Base-by-base conservation (phyloP, 2,329 filamentous ascomycete species). In the Colletotrichum lini region DNA sequence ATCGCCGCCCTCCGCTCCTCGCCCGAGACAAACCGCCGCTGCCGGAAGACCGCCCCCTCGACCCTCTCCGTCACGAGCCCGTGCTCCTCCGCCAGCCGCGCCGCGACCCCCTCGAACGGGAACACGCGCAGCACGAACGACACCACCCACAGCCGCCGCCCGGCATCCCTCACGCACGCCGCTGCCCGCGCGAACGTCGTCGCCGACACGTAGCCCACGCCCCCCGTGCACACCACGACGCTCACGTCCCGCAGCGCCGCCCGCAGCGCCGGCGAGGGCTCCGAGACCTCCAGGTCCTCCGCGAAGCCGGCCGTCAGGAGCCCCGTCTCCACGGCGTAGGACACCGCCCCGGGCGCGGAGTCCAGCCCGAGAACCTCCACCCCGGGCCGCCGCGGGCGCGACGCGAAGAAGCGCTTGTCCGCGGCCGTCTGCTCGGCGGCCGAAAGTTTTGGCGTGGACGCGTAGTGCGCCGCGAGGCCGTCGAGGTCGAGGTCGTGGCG, bases 91-190 rank as follows among this genome's bases (percentile, higher is more conserved):
- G 47, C 18, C 54, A 70, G 30, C 18, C 18, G 12, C 4, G 23
- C 45, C 3, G 62, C 40, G 18, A 67, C 40, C 13, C 49, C 67
- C 2, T 67, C 30, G 42, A 70, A 70, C n/a, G 38, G 52, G n/a
- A 67, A 70, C 3, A 70, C 67, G 12, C 67, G 23, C 26, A 70
- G 30, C 9, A 70, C 67, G 26, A 67, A 70, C 1, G 62, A 67
- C 5, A 56, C 62, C 40, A 70, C 60, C 67, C 67, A 70, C 5
- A 70, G 44, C 23, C 44, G 49, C 21, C 23, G 12, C 10, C 30
- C 10, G 53, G 30, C 15, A 6, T 40, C 8, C 10, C 9, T 3
- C 0, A 18, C 45, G 10, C 35, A 30, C 21, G 54, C 38, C 4
- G 26, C 38, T 2, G 54, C 35, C 23, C 56, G 53, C 2, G 47